Conservation (phyloP, 1,284 basidiomycete genomes). For the Trametes hirsuta region DNA sequence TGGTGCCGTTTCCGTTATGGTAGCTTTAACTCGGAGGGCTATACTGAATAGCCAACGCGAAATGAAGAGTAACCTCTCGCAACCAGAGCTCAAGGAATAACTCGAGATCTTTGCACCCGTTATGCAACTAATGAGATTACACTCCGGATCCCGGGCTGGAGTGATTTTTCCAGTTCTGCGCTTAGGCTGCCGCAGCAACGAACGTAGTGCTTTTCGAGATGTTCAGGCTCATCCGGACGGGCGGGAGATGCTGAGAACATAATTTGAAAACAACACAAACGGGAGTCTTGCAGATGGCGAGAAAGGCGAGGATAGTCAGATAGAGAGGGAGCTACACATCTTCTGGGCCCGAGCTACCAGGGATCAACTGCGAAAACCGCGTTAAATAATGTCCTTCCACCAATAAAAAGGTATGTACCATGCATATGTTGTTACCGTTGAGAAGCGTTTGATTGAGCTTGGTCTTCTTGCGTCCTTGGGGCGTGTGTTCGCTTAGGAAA, state of each 20-base stretch:
- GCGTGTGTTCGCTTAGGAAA: slow-evolving; percentile 74
- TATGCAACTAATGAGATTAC: no score
- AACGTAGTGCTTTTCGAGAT: neutral
- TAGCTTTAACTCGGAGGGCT: no score
- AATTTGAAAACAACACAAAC: neutral
- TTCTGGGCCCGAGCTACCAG: slow-evolving; percentile 77
- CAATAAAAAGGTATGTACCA: slow-evolving; percentile 58
- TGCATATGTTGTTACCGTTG: slow-evolving; percentile 98
- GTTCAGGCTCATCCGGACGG: neutral
- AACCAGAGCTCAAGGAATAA: no score
- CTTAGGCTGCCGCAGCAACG: no score
- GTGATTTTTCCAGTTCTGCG: no score
- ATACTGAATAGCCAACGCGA: no score
- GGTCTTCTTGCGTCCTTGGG: slow-evolving; percentile 83
- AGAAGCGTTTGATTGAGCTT: slow-evolving; percentile 89
- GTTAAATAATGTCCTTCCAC: neutral
- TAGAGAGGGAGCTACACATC: slow-evolving; percentile 31
- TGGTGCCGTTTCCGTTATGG: no score
- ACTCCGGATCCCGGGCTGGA: no score
- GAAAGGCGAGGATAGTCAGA: neutral
- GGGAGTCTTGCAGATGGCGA: neutral
- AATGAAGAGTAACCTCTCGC: no score
- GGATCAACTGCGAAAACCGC: slow-evolving; percentile 58
- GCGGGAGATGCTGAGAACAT: neutral
- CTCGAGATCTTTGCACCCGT: no score